Base-by-base conservation (phyloP, 2,329 filamentous ascomycete species). In the Aureobasidium zeae region DNA sequence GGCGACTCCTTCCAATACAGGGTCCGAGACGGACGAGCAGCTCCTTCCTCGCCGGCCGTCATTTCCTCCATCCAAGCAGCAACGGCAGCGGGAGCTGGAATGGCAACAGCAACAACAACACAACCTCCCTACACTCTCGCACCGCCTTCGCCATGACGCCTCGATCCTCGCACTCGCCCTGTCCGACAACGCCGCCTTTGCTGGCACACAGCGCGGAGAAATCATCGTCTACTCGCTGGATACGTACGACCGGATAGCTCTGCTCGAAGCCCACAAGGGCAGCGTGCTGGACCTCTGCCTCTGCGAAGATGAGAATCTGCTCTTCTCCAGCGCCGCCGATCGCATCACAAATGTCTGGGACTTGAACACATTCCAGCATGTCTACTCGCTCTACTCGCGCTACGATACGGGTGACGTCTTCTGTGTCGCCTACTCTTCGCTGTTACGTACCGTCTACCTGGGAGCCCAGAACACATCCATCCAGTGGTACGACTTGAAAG, bases 401-500 rank as follows among this genome's bases (percentile, higher is more conserved):
- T 89, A 94, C 63, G 91, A 96, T 55, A 84, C 94, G 29, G 91
- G 91, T 48, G 91, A 98, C 65, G 79, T 98, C 47, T 96, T 96
- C 61, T 94, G 86, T 53, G 81, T 94, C n/a, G 83, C 82, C 1
- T 95, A 94, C 62, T 94, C 87, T 3, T 68, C 78, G 5, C 74
- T 79, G 52, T 72, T 86, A 55, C 76, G 89, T 52, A 94, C 83
- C 0, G 74, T 94, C 3, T 96, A 94, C 61, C 76, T 94, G 31
- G 91, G 91, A 46, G 86, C 87, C 1, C 91, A 96, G 59, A 95
- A 96, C 58, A 91, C 87, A 6, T 86, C 83, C 28, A 91, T 95
- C 41, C 88, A 94, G 58, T 98, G 91, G 91, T 83, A 86, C 54
- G 74, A 80, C 51, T 67, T 94, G 44, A 76, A 76, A 53, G 76